These are phyloP conservation scores for Eleusine coracana DNA, from an alignment of 176 grass and related monocot genomes.

Conservation along the genomic window DNA sequence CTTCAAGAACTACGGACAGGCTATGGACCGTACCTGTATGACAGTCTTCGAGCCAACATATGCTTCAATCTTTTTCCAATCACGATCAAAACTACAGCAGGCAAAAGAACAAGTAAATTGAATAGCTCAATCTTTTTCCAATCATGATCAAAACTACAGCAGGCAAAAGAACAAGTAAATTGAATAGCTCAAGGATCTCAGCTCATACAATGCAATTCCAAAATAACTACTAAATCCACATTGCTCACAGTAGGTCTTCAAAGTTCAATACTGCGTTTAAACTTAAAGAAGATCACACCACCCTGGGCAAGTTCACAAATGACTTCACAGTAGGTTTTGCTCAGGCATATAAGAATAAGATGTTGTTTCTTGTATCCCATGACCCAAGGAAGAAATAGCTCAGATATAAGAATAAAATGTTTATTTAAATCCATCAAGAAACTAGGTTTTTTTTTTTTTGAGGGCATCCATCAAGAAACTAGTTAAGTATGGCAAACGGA, in stretches of 20 bases:
- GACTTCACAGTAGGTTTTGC: no score
- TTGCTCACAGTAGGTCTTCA: background rate
- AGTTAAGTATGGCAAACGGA: background rate
- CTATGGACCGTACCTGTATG: conserved; percentile 65
- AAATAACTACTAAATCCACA: background rate
- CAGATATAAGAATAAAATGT: background rate
- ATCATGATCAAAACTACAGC: conserved; percentile 80
- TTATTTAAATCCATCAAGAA: background rate
- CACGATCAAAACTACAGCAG: conserved; percentile 77
- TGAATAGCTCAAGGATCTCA: background rate
- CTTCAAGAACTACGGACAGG: background rate
- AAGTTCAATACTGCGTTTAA: background rate
- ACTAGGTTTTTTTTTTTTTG: no score
- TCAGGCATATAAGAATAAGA: background rate
- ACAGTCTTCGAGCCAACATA: conserved; percentile 88
- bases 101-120: conserved; percentile 18
- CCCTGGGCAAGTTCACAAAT: background rate
- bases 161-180: conserved; percentile 22
- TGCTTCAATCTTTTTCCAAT: conserved; percentile 90
- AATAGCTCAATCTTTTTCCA: conserved; percentile 96
- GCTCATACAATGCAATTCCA: background rate
- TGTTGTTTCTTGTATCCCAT: background rate
- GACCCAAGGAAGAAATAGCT: background rate
- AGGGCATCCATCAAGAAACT: background rate
- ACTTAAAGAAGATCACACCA: background rate